Evolutionary conservation across 805 yeast species (phyloP), one percentile per base, ranked within the genome.

Genomic region (Schizosaccharomyces lindneri): DNA sequence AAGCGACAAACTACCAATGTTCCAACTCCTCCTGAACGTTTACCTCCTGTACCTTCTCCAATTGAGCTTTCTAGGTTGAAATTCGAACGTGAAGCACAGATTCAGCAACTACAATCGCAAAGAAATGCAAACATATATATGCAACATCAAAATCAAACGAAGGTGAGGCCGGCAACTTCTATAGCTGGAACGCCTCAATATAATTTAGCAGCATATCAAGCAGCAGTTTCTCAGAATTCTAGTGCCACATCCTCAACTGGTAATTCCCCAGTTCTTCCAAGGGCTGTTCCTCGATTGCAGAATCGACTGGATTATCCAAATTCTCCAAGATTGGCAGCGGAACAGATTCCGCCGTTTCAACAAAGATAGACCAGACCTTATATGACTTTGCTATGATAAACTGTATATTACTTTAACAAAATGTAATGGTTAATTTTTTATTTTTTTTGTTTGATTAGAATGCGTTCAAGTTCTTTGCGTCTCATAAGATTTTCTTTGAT

Each of bases 1-100:
- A 43, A 43, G 31, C 41, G 43, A 24, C 36, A 15, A 4, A 43
- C 15, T n/a, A 15, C 61, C 11, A 24, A 19, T 29, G 36, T 55
- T 4, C 9, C 24, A 5, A 19, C 48, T 11, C 13, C 41, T 5
- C 7, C 31, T 36, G 48, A 41, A 36, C 41, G 43, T 7, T 9
- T 43, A 19, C 55, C 55, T 15, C 55, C 61, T n/a, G 55, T 41
- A 21, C 85, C 86, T 9, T 79, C 94, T 0, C 97, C 97, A 0
- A 81, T 84, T 13, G 95, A 89, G 67, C 77, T 90, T 68, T 80
- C 96, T 0, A 80, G 80, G 64, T 73, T 93, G 73, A 90, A 90
- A 70, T 81, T 75, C 65, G 96, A 90, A 65, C 77, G 95, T 63
- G 97, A 90, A 29, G 57, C 57, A 51, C 57, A 51, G 27, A 24